Evolutionary conservation across 768 basidiomycete genomes (phyloP).

Genomic region (Lactifluus piperatus): DNA sequence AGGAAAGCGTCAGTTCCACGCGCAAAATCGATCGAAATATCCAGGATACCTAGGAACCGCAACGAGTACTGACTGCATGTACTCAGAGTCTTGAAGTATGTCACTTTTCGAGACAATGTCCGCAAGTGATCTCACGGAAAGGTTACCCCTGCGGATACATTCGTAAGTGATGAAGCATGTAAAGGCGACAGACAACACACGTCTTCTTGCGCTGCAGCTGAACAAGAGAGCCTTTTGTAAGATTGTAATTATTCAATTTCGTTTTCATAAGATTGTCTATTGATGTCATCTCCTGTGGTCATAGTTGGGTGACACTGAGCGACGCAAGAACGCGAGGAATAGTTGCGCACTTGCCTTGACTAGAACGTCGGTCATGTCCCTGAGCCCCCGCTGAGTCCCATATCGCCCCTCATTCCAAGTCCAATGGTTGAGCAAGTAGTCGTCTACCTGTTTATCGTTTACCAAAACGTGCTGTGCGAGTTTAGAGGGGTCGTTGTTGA

Average conservation of each 20-base stretch:
- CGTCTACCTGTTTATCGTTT: slow-evolving; percentile 71
- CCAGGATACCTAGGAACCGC: slow-evolving; percentile 82
- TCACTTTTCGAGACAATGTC: slow-evolving; percentile 79
- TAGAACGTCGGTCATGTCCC: slow-evolving; percentile 78
- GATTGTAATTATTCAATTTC: slow-evolving; percentile 85
- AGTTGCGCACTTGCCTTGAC: slow-evolving; percentile 53
- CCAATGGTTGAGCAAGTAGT: slow-evolving; percentile 76
- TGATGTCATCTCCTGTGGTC: slow-evolving; percentile 76
- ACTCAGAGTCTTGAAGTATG: slow-evolving; percentile 85
- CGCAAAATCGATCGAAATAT: neutral
- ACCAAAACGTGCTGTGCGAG: slow-evolving; percentile 68
- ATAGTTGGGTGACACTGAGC: slow-evolving; percentile 9
- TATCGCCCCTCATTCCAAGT: slow-evolving; percentile 93
- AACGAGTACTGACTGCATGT: slow-evolving; percentile 84
- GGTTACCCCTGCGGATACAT: slow-evolving; percentile 61
- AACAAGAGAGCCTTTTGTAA: slow-evolving; percentile 85
- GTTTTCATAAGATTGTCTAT: slow-evolving; percentile 93
- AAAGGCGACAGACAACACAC: slow-evolving; percentile 35
- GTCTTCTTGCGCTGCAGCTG: slow-evolving; percentile 93
- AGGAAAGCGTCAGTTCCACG: slow-evolving; percentile 6
- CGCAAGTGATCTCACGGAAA: slow-evolving; percentile 81
- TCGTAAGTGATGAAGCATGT: slow-evolving; percentile 10
- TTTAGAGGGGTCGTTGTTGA: slow-evolving; percentile 79
- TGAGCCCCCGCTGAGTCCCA: slow-evolving; percentile 69
- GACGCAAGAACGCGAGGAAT: neutral